Evolutionary conservation across 371 early-diverging fungal species (phyloP).

Genomic region (Mortierella sp.): DNA sequence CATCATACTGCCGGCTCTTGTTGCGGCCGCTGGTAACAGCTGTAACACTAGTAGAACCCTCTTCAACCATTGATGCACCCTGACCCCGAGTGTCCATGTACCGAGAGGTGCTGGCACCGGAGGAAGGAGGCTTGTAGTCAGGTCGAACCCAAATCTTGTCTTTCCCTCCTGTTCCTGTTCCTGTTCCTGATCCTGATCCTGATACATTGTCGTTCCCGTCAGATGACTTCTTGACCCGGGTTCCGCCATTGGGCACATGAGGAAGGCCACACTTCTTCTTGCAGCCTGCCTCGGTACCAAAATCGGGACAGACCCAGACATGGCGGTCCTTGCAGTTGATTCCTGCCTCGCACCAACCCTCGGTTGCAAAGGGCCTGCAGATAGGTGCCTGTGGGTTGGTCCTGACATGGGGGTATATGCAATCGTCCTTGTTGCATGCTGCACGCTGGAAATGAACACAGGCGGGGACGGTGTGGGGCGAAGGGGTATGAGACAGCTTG

Average conservation of each 20-base stretch:
- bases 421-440: conserved; percentile 62
- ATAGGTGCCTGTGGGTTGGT: conserved; percentile 68
- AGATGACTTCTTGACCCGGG: conserved; percentile 26
- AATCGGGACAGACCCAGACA: conserved; percentile 72
- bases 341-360: conserved; percentile 71
- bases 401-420: conserved; percentile 67
- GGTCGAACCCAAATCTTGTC: conserved; percentile 9
- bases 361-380: conserved; percentile 68
- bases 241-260: conserved; percentile 63
- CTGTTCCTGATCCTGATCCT: conserved; percentile 12
- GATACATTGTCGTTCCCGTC: conserved; percentile 23
- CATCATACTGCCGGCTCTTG: conserved; percentile 28
- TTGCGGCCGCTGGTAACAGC: not conserved
- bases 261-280: conserved; percentile 70
- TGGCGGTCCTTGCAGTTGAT: conserved; percentile 65
- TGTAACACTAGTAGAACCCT: not conserved
- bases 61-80: not conserved
- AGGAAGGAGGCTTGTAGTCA: conserved; percentile 25
- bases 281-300: conserved; percentile 68
- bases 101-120: not conserved
- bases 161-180: conserved; percentile 17
- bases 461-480: conserved; percentile 65
- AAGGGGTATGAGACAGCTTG: conserved; percentile 65
- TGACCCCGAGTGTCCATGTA: conserved; percentile 25
- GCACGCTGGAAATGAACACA: conserved; percentile 70